Evolutionary conservation across 139 green algal genomes (phyloP).

Genomic region (Zygnema cylindricum): DNA sequence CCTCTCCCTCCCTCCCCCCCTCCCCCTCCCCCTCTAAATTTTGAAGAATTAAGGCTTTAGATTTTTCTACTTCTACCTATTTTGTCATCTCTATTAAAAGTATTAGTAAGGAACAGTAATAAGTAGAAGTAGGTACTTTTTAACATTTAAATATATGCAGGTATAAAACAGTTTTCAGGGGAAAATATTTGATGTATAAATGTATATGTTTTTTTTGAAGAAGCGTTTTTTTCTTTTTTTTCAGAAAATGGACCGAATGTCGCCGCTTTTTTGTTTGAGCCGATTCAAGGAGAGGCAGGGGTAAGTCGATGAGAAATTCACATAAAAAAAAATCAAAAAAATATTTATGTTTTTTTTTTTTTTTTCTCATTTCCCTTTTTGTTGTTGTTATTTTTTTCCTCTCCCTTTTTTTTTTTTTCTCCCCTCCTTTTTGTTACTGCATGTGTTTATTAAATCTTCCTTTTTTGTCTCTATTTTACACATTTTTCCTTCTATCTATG

Average conservation of each 20-base stretch:
- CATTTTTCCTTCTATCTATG: too few species aligned
- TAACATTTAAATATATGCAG: too few species aligned
- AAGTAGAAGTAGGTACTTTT: too few species aligned
- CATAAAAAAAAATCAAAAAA: too few species aligned
- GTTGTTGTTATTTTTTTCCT: neutral
- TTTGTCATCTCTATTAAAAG: neutral
- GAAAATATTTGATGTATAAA: too few species aligned
- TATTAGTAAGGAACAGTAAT: too few species aligned
- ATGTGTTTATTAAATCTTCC: neutral
- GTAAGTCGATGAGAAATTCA: conserved; percentile 60
- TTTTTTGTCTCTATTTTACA: too few species aligned
- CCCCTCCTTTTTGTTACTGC: neutral
- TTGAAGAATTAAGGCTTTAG: neutral
- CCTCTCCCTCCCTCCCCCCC: neutral
- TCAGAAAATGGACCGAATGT: conserved; percentile 79
- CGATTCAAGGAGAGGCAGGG: conserved; percentile 94
- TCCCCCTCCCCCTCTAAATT: neutral
- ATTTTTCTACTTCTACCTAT: neutral
- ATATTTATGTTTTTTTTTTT: too few species aligned
- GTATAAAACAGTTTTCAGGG: too few species aligned
- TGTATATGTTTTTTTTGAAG: too few species aligned
- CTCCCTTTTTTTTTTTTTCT: neutral
- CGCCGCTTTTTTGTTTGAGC: conserved; percentile 97
- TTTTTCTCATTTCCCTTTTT: neutral
- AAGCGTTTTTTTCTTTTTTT: too few species aligned